Conservation (phyloP, 1,139 yeast species). For the Arxiozyma heterogenica region DNA sequence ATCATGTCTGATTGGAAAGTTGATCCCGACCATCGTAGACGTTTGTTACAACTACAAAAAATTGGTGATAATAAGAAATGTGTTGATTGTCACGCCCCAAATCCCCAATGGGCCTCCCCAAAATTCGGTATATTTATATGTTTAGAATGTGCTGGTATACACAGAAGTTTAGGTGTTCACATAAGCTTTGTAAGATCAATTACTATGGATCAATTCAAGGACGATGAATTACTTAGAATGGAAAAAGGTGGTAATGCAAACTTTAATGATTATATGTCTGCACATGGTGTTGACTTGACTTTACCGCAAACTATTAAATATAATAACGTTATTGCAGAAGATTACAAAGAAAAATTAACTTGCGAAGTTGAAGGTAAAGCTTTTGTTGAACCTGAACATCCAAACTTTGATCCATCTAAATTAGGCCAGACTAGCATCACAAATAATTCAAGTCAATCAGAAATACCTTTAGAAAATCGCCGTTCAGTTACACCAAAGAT, state of each 20-base stretch:
- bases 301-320: conserved; percentile 68
- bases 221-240: conserved; percentile 84
- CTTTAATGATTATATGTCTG: conserved; percentile 56
- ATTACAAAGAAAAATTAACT: conserved; percentile 74
- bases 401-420: conserved; percentile 32
- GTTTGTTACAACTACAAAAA: conserved; percentile 71
- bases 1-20: conserved; percentile 58
- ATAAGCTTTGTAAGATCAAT: conserved; percentile 92
- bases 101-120: conserved; percentile 99
- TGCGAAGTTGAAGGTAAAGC: conserved; percentile 66
- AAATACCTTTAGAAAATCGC: conserved; percentile 23
- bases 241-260: conserved; percentile 88
- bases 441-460: conserved; percentile 10
- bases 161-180: conserved; percentile 93
- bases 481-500: conserved; percentile 36
- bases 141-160: conserved; percentile 94
- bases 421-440: conserved; percentile 8
- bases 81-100: conserved; percentile 89
- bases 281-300: conserved; percentile 61
- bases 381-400: conserved; percentile 59
- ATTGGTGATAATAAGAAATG: conserved; percentile 78
- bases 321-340: conserved; percentile 86
- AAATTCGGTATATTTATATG: conserved; percentile 95
- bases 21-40: conserved; percentile 83
- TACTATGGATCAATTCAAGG: conserved; percentile 95